These are phyloP conservation scores for Combretum micranthum DNA, from an alignment of 345 rosid species.

Conservation along the genomic window DNA sequence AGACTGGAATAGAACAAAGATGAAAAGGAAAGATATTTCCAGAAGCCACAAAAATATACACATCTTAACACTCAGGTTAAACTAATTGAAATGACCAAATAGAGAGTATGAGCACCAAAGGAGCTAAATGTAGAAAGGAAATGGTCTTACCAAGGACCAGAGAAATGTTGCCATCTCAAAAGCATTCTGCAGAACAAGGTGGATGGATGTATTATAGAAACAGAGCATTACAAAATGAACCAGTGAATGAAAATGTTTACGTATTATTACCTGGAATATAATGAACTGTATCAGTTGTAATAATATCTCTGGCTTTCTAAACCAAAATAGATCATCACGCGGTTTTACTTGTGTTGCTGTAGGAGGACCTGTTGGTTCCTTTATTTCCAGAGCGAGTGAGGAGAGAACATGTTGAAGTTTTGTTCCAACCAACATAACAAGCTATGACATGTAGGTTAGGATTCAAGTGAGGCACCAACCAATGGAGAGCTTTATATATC, in stretches of 20 bases:
- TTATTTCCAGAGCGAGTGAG: constrained; percentile 73
- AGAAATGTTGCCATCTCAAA: constrained; percentile 95
- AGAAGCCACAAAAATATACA: too few relatives aligned
- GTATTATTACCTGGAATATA: constrained; percentile 59
- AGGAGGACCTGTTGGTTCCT: constrained; percentile 58
- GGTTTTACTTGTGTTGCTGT: constrained; percentile 80
- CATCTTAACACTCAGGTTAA: too few relatives aligned
- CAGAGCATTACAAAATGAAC: background rate
- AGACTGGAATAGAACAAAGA: too few relatives aligned
- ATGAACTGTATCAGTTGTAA: constrained; percentile 72
- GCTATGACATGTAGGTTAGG: constrained; percentile 32
- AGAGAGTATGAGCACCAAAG: background rate
- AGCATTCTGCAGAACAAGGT: constrained; percentile 61
- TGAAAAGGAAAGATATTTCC: too few relatives aligned
- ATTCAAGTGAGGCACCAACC: background rate
- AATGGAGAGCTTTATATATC: background rate
- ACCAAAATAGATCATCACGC: constrained; percentile 88
- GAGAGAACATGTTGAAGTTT: constrained; percentile 93
- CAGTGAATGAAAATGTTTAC: background rate
- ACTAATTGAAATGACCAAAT: background rate
- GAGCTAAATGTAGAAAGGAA: background rate
- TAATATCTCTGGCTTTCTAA: constrained; percentile 79
- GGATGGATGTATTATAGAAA: background rate
- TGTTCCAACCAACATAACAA: constrained; percentile 84
- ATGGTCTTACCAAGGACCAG: constrained; percentile 77